Percentiles rank a stretch among this genome's conserved stretches.
phyloP scores from a whole-genome alignment of 805 yeast species.

The Sungouiozyma ichnusensis region DNA sequence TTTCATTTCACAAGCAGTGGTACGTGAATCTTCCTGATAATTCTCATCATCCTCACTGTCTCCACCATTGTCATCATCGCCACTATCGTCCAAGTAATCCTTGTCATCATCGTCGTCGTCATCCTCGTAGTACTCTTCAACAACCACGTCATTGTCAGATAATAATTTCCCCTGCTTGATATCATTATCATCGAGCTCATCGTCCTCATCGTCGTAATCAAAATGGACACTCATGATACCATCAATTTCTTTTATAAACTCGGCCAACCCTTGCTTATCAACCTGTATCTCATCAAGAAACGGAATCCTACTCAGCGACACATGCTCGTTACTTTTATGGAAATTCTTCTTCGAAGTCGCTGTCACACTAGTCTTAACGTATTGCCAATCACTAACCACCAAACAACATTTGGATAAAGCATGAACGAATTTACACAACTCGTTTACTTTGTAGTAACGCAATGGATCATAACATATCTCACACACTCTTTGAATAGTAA shows the following conservation, averaged over 20 bases:
- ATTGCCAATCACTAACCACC: constrained; percentile 6
- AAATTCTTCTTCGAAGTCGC: not conserved
- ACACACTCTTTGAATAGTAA: constrained; percentile 38
- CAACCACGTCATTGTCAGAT: constrained; percentile 5
- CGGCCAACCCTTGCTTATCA: constrained; percentile 10
- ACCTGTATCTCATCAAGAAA: constrained; percentile 17
- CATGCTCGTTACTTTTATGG: constrained; percentile 13
- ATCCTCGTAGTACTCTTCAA: constrained; percentile 19
- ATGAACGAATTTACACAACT: constrained; percentile 34
- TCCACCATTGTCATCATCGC: constrained; percentile 10
- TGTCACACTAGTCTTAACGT: not conserved
- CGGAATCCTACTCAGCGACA: constrained; percentile 20
- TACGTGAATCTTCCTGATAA: constrained; percentile 5
- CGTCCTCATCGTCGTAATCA: constrained; percentile 27
- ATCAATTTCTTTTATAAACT: constrained; percentile 24
- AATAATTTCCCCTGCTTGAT: not conserved
- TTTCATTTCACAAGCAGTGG: constrained; percentile 4
- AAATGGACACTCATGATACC: constrained; percentile 23
- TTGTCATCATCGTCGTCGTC: constrained; percentile 9
- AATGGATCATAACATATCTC: constrained; percentile 39
- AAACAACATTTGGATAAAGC: constrained; percentile 30
- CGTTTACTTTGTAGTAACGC: constrained; percentile 28
- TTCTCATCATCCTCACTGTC: constrained; percentile 11
- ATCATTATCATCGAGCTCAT: constrained; percentile 16
- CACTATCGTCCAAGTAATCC: constrained; percentile 13